Conservation (phyloP, 768 basidiomycete species). For the Russula foetens region DNA sequence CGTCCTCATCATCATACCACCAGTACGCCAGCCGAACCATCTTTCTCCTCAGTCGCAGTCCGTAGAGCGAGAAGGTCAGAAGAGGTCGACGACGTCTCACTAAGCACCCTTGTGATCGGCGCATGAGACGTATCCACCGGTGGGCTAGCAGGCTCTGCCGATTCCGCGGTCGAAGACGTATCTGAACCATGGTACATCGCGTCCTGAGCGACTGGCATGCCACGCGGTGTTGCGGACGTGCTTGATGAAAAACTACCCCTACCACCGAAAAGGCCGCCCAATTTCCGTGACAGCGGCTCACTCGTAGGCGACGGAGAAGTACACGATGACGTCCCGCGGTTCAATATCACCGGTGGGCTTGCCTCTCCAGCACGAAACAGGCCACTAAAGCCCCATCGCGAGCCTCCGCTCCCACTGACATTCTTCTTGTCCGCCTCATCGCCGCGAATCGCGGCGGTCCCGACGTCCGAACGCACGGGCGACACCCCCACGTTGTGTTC, state of each 20-base stretch:
- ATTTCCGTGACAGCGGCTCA: conserved; percentile 35
- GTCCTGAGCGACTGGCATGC: conserved; percentile 25
- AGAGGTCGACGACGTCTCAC: conserved; percentile 1
- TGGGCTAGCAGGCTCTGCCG: conserved; percentile 51
- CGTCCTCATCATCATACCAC: conserved; percentile 1
- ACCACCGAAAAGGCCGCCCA: conserved; percentile 64
- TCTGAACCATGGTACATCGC: conserved; percentile 49
- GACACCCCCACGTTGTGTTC: conserved; percentile 56
- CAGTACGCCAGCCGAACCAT: neutral
- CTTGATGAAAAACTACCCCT: conserved; percentile 46
- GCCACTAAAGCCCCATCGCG: conserved; percentile 19
- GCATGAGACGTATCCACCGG: conserved; percentile 10
- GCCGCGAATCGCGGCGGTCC: conserved; percentile 5
- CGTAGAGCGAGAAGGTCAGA: conserved; percentile 2
- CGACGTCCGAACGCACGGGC: conserved; percentile 14
- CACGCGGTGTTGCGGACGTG: conserved; percentile 27
- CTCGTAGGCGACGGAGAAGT: conserved; percentile 2
- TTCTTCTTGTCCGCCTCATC: conserved; percentile 18
- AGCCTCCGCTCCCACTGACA: conserved; percentile 11
- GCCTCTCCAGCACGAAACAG: conserved; percentile 16
- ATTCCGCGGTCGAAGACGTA: conserved; percentile 41
- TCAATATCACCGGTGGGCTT: conserved; percentile 2
- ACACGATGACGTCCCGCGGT: conserved; percentile 1
- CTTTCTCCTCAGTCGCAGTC: neutral
- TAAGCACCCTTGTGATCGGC: conserved; percentile 8